Conservation (phyloP, 1,284 basidiomycete genomes). For the Singerocomus inundabilis region DNA sequence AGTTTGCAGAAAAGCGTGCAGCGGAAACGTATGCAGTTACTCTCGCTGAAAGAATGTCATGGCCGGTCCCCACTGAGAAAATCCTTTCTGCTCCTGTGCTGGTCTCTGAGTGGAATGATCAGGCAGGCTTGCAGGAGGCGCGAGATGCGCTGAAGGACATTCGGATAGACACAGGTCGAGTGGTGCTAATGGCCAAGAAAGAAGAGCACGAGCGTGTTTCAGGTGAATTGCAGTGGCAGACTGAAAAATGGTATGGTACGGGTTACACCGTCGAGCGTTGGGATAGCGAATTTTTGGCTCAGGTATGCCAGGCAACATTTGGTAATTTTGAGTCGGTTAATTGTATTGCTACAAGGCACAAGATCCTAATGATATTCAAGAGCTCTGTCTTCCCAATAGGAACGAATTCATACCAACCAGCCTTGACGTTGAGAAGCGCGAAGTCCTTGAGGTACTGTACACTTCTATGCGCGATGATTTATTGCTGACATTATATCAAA, state of each 20-base stretch:
- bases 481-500: slow-evolving; percentile 4
- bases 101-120: slow-evolving; percentile 75
- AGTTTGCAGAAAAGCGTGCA: slow-evolving; percentile 84
- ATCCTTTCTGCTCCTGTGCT: slow-evolving; percentile 76
- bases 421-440: slow-evolving; percentile 76
- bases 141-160: slow-evolving; percentile 55
- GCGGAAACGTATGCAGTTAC: slow-evolving; percentile 82
- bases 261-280: slow-evolving; percentile 73
- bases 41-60: slow-evolving; percentile 75
- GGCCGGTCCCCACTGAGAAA: slow-evolving; percentile 80
- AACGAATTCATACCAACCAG: slow-evolving; percentile 92
- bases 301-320: not conserved
- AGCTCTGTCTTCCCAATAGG: slow-evolving; percentile 77
- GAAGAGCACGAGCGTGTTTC: slow-evolving; percentile 60
- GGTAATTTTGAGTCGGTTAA: slow-evolving; percentile 4
- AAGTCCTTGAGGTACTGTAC: slow-evolving; percentile 53
- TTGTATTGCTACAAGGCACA: slow-evolving; percentile 47
- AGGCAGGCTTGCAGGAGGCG: slow-evolving; percentile 54
- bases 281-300: slow-evolving; percentile 58
- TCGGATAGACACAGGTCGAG: slow-evolving; percentile 52
- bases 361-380: slow-evolving; percentile 58
- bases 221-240: slow-evolving; percentile 55
- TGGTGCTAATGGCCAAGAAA: slow-evolving; percentile 74
- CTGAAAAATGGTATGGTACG: slow-evolving; percentile 87
- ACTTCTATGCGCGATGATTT: not conserved